These are phyloP conservation scores for Scheffersomyces amazonensis DNA, from an alignment of 805 yeast genomes.

Conservation along the genomic window DNA sequence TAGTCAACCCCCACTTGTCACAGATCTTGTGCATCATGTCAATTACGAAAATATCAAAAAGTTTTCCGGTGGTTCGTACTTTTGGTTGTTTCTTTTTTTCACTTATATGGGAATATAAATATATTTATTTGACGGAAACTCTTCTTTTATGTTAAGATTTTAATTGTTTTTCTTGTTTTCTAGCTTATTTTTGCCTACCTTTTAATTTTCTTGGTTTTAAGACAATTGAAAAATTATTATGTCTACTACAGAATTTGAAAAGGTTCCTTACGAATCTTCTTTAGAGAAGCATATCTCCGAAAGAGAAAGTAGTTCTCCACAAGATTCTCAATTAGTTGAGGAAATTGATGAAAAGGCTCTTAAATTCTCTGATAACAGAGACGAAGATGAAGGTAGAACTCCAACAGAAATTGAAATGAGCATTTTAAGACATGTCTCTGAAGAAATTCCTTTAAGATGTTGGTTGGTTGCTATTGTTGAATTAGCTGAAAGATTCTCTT, in stretches of 20 bases:
- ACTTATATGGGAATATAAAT: no score
- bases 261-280: conserved; percentile 2
- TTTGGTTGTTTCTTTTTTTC: no score
- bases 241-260: conserved; percentile 2
- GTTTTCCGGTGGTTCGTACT: no score
- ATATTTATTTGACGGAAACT: no score
- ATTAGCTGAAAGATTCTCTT: conserved; percentile 77
- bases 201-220: no score
- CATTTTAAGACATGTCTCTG: conserved; percentile 52
- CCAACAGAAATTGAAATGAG: conserved; percentile 55
- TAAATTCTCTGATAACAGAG: conserved; percentile 4
- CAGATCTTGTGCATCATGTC: no score
- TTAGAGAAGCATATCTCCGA: conserved; percentile 6
- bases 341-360: conserved; percentile 1
- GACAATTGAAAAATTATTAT: no score
- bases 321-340: conserved; percentile 3
- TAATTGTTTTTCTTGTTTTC: not conserved
- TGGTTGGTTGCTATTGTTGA: conserved; percentile 71
- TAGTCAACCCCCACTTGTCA: no score
- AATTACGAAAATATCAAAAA: no score
- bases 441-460: conserved; percentile 50
- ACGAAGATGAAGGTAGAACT: conserved; percentile 33
- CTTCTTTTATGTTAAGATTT: not conserved
- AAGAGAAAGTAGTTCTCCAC: conserved; percentile 1
- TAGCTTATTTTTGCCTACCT: not conserved